Percentiles rank a stretch among this genome's conserved stretches.
Evolutionary conservation across 164 flowering plant species (phyloP).

Genomic region (Warburgia ugandensis): DNA sequence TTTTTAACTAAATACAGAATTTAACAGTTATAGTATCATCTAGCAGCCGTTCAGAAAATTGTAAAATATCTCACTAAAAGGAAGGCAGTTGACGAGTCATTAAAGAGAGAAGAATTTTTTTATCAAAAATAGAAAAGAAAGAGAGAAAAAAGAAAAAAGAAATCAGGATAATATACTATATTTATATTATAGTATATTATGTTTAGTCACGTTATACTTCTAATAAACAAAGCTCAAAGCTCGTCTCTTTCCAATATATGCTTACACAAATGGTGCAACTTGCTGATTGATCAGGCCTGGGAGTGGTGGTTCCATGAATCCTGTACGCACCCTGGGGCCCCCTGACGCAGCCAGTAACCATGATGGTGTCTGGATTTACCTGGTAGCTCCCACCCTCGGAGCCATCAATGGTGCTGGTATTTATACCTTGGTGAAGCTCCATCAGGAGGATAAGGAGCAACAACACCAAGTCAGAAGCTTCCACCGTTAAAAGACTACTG

Average conservation of each 20-base stretch:
- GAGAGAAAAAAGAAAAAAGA: no score
- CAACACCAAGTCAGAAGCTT: conserved; percentile 63
- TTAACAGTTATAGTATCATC: no score
- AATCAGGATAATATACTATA: not conserved
- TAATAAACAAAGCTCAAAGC: not conserved
- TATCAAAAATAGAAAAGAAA: no score
- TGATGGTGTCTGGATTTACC: conserved; percentile 54
- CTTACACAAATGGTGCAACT: not conserved
- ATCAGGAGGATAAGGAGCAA: conserved; percentile 28
- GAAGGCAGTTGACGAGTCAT: no score
- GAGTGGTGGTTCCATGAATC: conserved; percentile 89
- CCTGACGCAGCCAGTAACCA: conserved; percentile 81
- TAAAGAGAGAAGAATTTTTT: no score
- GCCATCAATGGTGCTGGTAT: conserved; percentile 57
- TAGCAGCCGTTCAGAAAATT: no score
- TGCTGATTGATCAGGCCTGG: conserved; percentile 40
- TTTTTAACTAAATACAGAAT: no score
- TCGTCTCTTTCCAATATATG: not conserved
- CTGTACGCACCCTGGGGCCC: conserved; percentile 78
- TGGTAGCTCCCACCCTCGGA: conserved; percentile 75
- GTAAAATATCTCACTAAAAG: no score
- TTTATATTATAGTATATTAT: not conserved
- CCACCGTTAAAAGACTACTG: conserved; percentile 42
- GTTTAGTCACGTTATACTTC: not conserved
- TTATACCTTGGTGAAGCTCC: conserved; percentile 60